Base-by-base conservation (phyloP, 768 basidiomycete species). In the Strobilomyces confusus region DNA sequence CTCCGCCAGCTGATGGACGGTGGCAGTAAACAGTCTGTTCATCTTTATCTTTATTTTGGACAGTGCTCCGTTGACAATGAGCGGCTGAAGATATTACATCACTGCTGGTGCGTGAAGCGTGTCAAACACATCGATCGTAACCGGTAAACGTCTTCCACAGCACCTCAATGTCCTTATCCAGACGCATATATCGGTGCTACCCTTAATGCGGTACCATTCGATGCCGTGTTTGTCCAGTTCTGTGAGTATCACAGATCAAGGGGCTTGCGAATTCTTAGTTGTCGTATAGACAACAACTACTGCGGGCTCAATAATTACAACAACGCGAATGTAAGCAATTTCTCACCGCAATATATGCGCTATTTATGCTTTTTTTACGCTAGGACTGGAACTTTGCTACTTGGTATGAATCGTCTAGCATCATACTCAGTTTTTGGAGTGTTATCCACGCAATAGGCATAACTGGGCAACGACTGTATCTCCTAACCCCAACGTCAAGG, bases 181-280 rank as follows among this genome's bases (percentile, higher is more conserved):
- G 78, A 80, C 51, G 73, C 76, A 9, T 73, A 73, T 44, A 63
- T 80, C 3, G 75, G 76, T 7, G 50, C 65, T 13, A 73, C 75
- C 8, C 44, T 80, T 33, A 74, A 78, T 48, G 63, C 68, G 0
- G 74, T 76, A 13, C 61, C 64, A 0, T 80, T 80, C 51, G 78
- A 80, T 54, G 79, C 77, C 0, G 67, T 80, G 34, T 80, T 76
- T 52, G 79, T 80, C 9, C 79, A 80, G 52, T 79, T 80, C 64
- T 79, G 78, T 59, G 44, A 13, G 64, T 52, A 11, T 20, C 17
- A 1, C 13, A 2, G n/a, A 14, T 48, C 8, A 36, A 29, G 7
- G 25, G 2, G 12, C 25, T 25, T 26, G 12, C 9, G 13, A 6
- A 3, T 14, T n/a, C 52, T 54, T 9, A 52, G 11, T 11, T 2